Evolutionary conservation across 2,329 filamentous ascomycete genomes (phyloP).

Genomic region (Penicillium sclerotiorum): DNA sequence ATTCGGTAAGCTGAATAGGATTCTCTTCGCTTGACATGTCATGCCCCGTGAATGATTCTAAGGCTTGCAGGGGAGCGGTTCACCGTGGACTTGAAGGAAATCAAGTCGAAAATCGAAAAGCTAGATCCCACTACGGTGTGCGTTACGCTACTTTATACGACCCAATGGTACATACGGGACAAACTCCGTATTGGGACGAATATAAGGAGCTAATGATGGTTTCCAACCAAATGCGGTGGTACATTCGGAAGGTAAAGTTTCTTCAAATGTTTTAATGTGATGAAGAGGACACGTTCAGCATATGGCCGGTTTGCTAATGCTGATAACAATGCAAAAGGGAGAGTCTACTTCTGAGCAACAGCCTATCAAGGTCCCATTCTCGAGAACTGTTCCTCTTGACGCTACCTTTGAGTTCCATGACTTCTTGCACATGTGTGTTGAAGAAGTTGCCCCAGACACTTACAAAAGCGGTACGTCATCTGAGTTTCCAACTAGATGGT

Average conservation of each 20-base stretch:
- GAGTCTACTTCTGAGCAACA: conserved; percentile 17
- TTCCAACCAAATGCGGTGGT: conserved; percentile 18
- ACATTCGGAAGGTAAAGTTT: conserved; percentile 27
- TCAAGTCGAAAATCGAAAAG: conserved; percentile 22
- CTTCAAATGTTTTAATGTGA: too few relatives aligned
- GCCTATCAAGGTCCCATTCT: conserved; percentile 17
- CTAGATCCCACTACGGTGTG: conserved; percentile 25
- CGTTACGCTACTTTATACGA: accelerated
- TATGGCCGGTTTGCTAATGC: too few relatives aligned
- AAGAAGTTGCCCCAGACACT: conserved; percentile 5
- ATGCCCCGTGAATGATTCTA: neutral
- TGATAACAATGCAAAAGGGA: conserved; percentile 7
- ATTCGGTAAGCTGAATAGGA: conserved; percentile 20
- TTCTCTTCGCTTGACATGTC: neutral
- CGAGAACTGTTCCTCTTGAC: accelerated
- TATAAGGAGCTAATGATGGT: conserved; percentile 13
- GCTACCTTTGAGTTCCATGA: neutral
- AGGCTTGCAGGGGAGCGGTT: conserved; percentile 28
- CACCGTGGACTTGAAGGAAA: conserved; percentile 27
- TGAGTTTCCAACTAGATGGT: neutral
- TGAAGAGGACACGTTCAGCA: too few relatives aligned
- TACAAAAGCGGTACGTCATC: neutral
- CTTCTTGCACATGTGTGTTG: conserved; percentile 10
- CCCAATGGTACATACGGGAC: neutral
- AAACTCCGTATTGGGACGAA: conserved; percentile 4